Percentiles rank a stretch among this genome's conserved stretches.
Conservation (phyloP, 1,284 basidiomycete genomes). For the Melampsora abietis-canadensis region DNA sequence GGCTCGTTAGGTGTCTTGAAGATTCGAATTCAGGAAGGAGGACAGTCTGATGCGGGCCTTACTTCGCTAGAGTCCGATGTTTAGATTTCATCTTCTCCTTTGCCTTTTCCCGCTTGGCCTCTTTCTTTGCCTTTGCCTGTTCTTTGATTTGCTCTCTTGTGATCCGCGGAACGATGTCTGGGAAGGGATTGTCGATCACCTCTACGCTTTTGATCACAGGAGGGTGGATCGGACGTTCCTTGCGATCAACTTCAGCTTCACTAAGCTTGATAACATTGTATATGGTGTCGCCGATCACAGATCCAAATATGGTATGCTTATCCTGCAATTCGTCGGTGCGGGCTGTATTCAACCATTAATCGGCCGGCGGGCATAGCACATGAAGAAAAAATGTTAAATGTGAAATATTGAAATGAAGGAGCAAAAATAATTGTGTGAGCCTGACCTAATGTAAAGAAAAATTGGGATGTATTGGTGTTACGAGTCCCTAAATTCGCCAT, state of each 20-base stretch:
- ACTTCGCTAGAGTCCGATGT: conserved; percentile 34
- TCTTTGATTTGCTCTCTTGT: conserved; percentile 82
- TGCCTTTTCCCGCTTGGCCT: conserved; percentile 71
- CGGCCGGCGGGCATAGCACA: background rate
- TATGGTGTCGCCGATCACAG: conserved; percentile 53
- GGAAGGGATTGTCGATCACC: conserved; percentile 87
- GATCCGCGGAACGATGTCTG: conserved; percentile 91
- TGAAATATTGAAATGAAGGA: background rate
- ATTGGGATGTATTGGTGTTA: conserved; percentile 54
- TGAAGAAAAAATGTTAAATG: background rate
- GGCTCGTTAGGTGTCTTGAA: background rate
- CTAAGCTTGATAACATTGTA: conserved; percentile 62
- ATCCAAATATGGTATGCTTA: conserved; percentile 81
- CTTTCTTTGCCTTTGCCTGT: conserved; percentile 72
- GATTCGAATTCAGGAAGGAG: background rate
- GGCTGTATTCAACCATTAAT: conserved; percentile 58
- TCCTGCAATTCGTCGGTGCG: conserved; percentile 81
- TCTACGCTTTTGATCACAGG: conserved; percentile 80
- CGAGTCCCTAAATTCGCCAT: conserved; percentile 82
- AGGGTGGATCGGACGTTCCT: conserved; percentile 81
- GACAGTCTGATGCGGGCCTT: conserved; percentile 4
- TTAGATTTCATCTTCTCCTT: conserved; percentile 57
- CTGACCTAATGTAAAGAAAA: conserved; percentile 46
- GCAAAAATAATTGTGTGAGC: background rate
- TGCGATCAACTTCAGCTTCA: conserved; percentile 76